Evolutionary conservation across 2,329 filamentous ascomycete genomes (phyloP), one percentile per base, ranked within the genome.

Genomic region (Fusarium kyushuense): DNA sequence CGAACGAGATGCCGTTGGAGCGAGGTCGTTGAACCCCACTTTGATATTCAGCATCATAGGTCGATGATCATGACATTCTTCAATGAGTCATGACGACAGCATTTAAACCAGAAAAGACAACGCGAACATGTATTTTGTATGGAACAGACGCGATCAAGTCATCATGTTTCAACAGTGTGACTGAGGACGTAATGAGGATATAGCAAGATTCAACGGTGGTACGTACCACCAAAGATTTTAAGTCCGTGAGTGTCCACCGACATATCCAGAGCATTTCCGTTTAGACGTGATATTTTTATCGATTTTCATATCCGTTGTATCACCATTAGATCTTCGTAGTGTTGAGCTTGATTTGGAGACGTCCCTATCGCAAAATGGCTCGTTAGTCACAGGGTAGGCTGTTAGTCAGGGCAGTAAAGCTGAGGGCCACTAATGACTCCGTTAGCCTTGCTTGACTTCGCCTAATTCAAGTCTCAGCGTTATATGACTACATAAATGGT

Each of bases 1-100:
- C 41, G n/a, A 36, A 59, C 55, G 48, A 69, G n/a, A 16, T 23
- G 25, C 32, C 55, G 43, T 47, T 51, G 36, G 35, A 35, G 16
- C 52, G 35, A 47, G 25, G 53, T 59, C 23, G 46, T 48, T 40
- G 42, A 33, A 60, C 66, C 62, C 66, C 66, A 70, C 67, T 56
- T 64, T 33, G 43, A 40, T 12, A 13, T 53, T 36, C 25, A 43
- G 38, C 54, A 69, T 59, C 49, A 69, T 61, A 66, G 53, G 42
- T 57, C 65, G 19, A 69, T 54, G 40, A 56, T 48, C 38, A 40
- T 30, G 32, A 54, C 40, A 58, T 36, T 42, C 14, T 45, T 70
- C 59, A 42, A 70, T 70, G 67, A 70, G 54, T 70, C 67, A 70
- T 70, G 56, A 70, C 46, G 14, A 42, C 55, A 57, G 21, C 13